Percentiles rank a stretch among this genome's conserved stretches.
phyloP scores from a whole-genome alignment of 2,329 filamentous ascomycete species.

The Furcasterigmium sp. region DNA sequence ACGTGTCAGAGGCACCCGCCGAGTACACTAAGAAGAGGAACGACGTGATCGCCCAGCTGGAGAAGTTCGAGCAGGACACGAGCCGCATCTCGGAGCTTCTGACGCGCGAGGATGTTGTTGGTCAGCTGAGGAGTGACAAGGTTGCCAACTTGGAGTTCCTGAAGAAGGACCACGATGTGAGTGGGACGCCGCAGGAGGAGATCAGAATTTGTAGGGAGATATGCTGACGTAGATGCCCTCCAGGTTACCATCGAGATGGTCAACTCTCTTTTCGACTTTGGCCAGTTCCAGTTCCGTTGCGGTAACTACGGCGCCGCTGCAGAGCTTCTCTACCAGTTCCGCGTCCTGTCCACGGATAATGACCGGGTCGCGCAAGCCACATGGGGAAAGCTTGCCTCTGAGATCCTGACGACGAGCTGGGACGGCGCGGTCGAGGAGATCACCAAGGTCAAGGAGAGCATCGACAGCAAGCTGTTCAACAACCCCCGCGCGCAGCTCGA shows the following conservation, averaged over 20 bases:
- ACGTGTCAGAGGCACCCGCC: slow-evolving; percentile 68
- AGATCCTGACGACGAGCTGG: slow-evolving; percentile 95
- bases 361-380: slow-evolving; percentile 94
- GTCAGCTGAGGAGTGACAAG: slow-evolving; percentile 91
- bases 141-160: slow-evolving; percentile 97
- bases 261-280: slow-evolving; percentile 90
- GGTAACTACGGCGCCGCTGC: slow-evolving; percentile 87
- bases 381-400: slow-evolving; percentile 95
- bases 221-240: slow-evolving; percentile 5
- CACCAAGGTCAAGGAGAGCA: slow-evolving; percentile 82
- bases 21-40: slow-evolving; percentile 89
- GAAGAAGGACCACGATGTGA: slow-evolving; percentile 89
- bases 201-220: slow-evolving; percentile 1
- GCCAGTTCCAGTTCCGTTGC: slow-evolving; percentile 96
- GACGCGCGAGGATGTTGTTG: slow-evolving; percentile 83
- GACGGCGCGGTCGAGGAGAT: slow-evolving; percentile 88
- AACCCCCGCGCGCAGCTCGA: slow-evolving; percentile 93
- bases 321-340: slow-evolving; percentile 95
- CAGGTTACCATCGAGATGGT: slow-evolving; percentile 92
- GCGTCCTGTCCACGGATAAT: slow-evolving; percentile 95
- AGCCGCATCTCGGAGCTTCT: slow-evolving; percentile 84
- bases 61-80: slow-evolving; percentile 81
- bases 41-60: slow-evolving; percentile 76
- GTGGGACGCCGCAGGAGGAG: slow-evolving; percentile 20
- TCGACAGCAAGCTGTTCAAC: slow-evolving; percentile 93